These are phyloP conservation scores for Annulohypoxylon moriforme DNA, from an alignment of 495 filamentous ascomycete genomes.

Conservation along the genomic window DNA sequence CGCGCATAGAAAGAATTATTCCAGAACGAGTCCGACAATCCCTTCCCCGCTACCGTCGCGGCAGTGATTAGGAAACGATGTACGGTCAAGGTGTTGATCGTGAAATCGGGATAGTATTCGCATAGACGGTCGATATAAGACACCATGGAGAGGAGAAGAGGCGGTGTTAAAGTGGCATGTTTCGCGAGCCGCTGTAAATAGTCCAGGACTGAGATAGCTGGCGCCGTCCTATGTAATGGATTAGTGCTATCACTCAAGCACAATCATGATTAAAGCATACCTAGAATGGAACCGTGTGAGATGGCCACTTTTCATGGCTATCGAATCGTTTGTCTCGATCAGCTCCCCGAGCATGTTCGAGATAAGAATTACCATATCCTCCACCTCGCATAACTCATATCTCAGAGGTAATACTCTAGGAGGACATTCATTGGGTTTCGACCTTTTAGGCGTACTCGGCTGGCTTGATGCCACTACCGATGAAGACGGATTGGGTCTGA, in stretches of 20 bases:
- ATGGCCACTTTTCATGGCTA: constrained; percentile 83
- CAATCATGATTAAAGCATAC: constrained; percentile 53
- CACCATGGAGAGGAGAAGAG: constrained; percentile 98
- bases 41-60: constrained; percentile 95
- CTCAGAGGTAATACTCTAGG: constrained; percentile 76
- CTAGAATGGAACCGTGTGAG: constrained; percentile 96
- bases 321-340: constrained; percentile 89
- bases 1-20: constrained; percentile 95
- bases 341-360: constrained; percentile 95
- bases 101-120: constrained; percentile 90
- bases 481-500: constrained; percentile 62
- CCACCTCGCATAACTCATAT: constrained; percentile 82
- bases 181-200: constrained; percentile 93
- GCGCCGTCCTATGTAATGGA: constrained; percentile 72
- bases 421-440: constrained; percentile 54
- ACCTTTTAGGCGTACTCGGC: constrained; percentile 56
- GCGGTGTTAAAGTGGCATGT: constrained; percentile 91
- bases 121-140: constrained; percentile 99
- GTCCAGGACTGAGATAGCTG: constrained; percentile 91
- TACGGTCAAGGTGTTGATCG: constrained; percentile 92
- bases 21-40: constrained; percentile 96
- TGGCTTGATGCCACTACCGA: constrained; percentile 54
- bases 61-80: constrained; percentile 97
- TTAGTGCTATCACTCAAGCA: constrained; percentile 38
- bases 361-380: constrained; percentile 89